Evolutionary conservation across 192 early-diverging fungal genomes (phyloP), one percentile per base, ranked within the genome.

Genomic region (Coemansia sp.): DNA sequence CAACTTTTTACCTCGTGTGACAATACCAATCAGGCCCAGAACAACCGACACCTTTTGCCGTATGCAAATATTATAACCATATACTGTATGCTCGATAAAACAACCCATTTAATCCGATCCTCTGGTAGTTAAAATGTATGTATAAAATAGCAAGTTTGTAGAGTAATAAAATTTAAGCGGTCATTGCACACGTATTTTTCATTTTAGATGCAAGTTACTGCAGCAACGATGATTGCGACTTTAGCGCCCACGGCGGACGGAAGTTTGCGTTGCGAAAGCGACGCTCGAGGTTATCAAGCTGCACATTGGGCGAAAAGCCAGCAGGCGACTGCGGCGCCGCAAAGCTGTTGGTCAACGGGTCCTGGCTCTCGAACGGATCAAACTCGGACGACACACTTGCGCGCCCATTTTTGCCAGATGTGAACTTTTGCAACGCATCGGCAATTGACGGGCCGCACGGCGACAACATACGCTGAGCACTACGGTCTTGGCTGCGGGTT

Each of bases 381-480:
- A 77, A 82, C 54, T 77, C 74, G 23, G 74, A 76, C 8, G 79
- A 82, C 38, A 72, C 70, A 50, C 71, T 73, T 21, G 70, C 27
- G 1, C 66, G 63, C 6, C 79, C 79, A 24, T 66, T 59, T 10
- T 62, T 50, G 17, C 66, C 58, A 9, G 50, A 21, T 1, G 29
- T 32, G 12, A 64, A 67, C 22, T 70, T 66, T 37, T 72, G 66
- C 41, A 82, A 59, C 3, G 65, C 69, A 38, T 82, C 79, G 5
- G 75, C 79, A 56, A 82, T 76, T 0, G 79, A 82, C 1, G 79
- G 79, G 2, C 79, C 79, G 43, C 79, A 75, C n/a, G 79, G 75
- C 38, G 79, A 71, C 17, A 82, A 59, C 29, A 76, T 9, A 21
- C 65, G 70, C 47, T 57, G 55, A 7, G 43, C 27, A 8, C 38